Evolutionary conservation across 768 basidiomycete genomes (phyloP), one percentile per base, ranked within the genome.

Genomic region (Lentinus brumalis): DNA sequence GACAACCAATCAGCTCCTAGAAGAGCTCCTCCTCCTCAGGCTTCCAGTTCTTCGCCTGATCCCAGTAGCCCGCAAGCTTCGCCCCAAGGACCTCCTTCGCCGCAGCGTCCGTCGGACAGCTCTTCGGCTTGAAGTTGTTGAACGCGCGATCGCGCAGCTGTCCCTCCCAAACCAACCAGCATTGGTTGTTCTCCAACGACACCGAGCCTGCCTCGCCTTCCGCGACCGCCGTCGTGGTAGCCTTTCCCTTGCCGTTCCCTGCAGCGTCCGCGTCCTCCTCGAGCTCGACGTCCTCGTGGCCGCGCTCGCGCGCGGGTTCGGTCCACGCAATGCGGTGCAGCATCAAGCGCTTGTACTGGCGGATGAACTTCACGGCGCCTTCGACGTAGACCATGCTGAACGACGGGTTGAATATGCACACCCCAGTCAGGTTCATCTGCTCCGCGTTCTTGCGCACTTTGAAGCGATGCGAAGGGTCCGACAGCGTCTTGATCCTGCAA

Each of bases 381-480:
- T 99, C 97, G 59, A 97, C 92, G 66, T 96, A 91, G 50, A 99
- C 86, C 79, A 98, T 82, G 68, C 83, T 88, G 80, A 98, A 98
- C 32, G 83, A 76, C 0, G 94, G 90, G 70, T 96, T 87, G 83
- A 94, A 94, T 69, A 97, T 89, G 69, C 92, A 94, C 39, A 96
- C 77, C 10, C 97, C 97, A 0, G 92, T 88, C 14, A 98, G 80
- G 61, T 85, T 87, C 72, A 89, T 81, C 71, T 97, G 94, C 69
- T 96, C 92, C 1, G 97, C 97, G 68, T 98, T 98, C 80, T 92
- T 95, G 60, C 92, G 87, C 54, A 98, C 92, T 79, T 98, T 99
- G 82, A 94, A 98, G 61, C 92, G 88, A 68, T 99, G 97, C 11
- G 92, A 82, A 1, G 91, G 94, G 71, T 98, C 95, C n/a, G 87